A percentile compares a stretch with the other conserved stretches of the same genome.
Conservation (phyloP, 1,139 yeast genomes). For the Ogataea hybrid region DNA sequence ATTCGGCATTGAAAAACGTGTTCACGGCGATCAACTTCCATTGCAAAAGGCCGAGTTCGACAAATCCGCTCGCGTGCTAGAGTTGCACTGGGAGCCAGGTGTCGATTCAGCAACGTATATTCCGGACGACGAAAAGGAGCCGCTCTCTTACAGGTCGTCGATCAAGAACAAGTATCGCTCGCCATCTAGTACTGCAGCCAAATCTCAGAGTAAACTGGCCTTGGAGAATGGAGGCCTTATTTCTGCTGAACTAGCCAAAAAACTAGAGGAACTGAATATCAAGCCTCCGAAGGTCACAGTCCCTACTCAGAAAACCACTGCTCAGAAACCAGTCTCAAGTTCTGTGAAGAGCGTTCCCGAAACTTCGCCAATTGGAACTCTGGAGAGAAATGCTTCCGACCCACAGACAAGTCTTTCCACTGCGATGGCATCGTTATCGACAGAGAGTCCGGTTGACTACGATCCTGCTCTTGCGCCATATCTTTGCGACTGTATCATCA, state of each 20-base stretch:
- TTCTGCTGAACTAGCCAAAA: constrained; percentile 44
- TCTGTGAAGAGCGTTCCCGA: constrained; percentile 17
- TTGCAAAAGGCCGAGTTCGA: constrained; percentile 87
- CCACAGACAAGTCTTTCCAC: constrained; percentile 19
- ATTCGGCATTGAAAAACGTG: constrained; percentile 95
- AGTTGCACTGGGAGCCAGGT: constrained; percentile 89
- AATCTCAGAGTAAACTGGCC: constrained; percentile 42
- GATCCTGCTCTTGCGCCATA: constrained; percentile 52
- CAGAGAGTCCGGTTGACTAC: constrained; percentile 6
- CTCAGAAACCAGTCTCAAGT: constrained; percentile 12
- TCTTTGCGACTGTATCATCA: constrained; percentile 51
- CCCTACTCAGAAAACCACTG: constrained; percentile 33
- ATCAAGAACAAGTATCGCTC: constrained; percentile 78
- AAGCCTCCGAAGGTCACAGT: constrained; percentile 49
- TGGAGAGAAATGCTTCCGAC: constrained; percentile 6
- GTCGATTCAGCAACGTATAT: constrained; percentile 87
- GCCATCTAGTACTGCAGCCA: constrained; percentile 69
- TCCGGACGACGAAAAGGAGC: constrained; percentile 83
- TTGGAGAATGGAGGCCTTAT: constrained; percentile 36
- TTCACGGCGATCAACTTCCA: constrained; percentile 96
- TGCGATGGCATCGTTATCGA: constrained; percentile 20
- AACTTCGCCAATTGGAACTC: constrained; percentile 4
- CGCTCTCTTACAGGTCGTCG: constrained; percentile 72
- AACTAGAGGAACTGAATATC: constrained; percentile 50
- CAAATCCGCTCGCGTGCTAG: constrained; percentile 62